These are phyloP conservation scores for Colletotrichum sp. DNA, from an alignment of 2,329 filamentous ascomycete genomes.

Conservation along the genomic window DNA sequence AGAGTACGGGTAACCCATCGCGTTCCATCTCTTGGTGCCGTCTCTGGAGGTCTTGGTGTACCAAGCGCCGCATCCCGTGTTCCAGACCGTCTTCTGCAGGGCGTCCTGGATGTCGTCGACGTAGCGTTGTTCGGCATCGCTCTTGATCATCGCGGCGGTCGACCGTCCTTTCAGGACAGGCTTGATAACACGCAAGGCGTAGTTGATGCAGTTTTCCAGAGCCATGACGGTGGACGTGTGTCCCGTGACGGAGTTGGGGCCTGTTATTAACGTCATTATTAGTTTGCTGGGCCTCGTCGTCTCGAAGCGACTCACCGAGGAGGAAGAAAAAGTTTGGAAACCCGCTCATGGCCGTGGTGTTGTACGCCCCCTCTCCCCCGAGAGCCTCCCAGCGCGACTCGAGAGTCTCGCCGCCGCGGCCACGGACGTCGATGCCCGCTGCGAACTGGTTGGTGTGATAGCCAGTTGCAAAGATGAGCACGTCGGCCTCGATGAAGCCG, in stretches of 20 bases:
- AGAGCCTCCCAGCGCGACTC: conserved; percentile 61
- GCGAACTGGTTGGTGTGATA: conserved; percentile 62
- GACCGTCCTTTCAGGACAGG: conserved; percentile 41
- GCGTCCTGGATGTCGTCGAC: conserved; percentile 34
- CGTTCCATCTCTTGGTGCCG: conserved; percentile 33
- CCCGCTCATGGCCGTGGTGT: conserved; percentile 60
- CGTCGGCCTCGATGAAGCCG: conserved; percentile 56
- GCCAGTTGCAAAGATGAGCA: conserved; percentile 67
- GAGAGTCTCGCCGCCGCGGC: conserved; percentile 54
- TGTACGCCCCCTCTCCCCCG: conserved; percentile 66
- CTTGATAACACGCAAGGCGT: conserved; percentile 62
- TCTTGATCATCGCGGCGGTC: conserved; percentile 33
- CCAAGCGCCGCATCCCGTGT: conserved; percentile 38
- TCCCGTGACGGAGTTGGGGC: conserved; percentile 66
- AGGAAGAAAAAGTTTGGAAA: conserved; percentile 72
- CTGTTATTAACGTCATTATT: background rate
- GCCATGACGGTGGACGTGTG: conserved; percentile 66
- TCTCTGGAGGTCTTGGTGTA: conserved; percentile 30
- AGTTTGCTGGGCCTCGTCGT: background rate
- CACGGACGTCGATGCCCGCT: conserved; percentile 56
- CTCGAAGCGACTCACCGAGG: conserved; percentile 37
- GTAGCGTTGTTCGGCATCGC: conserved; percentile 37
- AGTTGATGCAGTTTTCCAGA: conserved; percentile 65
- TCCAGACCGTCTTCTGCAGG: conserved; percentile 34
- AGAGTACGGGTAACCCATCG: conserved; percentile 37